phyloP scores from a whole-genome alignment of 2,329 filamentous ascomycete genomes.

The Phoma sp. region DNA sequence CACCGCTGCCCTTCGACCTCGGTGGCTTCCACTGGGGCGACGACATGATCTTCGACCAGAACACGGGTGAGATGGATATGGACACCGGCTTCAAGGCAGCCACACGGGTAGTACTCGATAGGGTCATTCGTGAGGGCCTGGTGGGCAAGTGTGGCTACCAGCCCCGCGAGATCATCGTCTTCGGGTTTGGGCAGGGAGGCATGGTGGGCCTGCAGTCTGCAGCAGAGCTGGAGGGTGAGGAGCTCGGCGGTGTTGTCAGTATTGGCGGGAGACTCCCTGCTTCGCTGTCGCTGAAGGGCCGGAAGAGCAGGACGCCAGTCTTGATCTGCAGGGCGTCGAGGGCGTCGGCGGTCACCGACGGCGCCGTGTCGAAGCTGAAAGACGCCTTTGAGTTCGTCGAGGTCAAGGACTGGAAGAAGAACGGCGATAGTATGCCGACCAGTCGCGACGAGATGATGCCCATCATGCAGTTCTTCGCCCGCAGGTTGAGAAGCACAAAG shows the following conservation, averaged over 20 bases:
- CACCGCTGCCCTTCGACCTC: slow-evolving; percentile 71
- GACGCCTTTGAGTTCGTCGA: slow-evolving; percentile 63
- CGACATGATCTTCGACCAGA: slow-evolving; percentile 63
- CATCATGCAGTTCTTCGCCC: slow-evolving; percentile 83
- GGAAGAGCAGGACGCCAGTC: slow-evolving; percentile 68
- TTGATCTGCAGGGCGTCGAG: slow-evolving; percentile 65
- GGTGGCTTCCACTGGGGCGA: slow-evolving; percentile 69
- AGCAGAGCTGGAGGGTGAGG: slow-evolving; percentile 44
- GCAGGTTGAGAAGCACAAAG: slow-evolving; percentile 64
- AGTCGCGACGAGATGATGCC: slow-evolving; percentile 86
- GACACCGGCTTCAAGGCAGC: slow-evolving; percentile 60
- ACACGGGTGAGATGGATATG: slow-evolving; percentile 59
- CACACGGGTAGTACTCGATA: slow-evolving; percentile 51
- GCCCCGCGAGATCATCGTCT: slow-evolving; percentile 58
- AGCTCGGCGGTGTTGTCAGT: slow-evolving; percentile 66
- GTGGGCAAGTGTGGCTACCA: slow-evolving; percentile 58
- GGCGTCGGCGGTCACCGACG: slow-evolving; percentile 63
- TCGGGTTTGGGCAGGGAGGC: slow-evolving; percentile 64
- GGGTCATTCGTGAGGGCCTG: slow-evolving; percentile 54
- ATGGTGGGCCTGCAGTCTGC: slow-evolving; percentile 60
- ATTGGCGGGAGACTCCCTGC: slow-evolving; percentile 66
- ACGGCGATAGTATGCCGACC: slow-evolving; percentile 81
- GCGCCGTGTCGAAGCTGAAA: slow-evolving; percentile 69
- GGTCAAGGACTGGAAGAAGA: slow-evolving; percentile 55
- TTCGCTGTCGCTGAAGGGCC: slow-evolving; percentile 36